Evolutionary conservation across 495 filamentous ascomycete genomes (phyloP).

Genomic region (Talaromyces ruber): DNA sequence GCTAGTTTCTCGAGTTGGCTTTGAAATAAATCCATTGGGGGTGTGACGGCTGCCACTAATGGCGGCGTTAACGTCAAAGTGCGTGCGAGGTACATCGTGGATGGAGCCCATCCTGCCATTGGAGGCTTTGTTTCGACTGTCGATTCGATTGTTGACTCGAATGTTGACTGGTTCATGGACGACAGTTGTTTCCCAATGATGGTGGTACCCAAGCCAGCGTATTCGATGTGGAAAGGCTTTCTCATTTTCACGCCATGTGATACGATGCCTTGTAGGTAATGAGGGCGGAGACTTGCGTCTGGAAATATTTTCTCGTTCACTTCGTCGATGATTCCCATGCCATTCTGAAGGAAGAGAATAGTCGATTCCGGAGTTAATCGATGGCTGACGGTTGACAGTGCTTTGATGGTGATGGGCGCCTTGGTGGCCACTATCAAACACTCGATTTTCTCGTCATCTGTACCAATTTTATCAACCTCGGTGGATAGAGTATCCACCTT

Average conservation of each 20-base stretch:
- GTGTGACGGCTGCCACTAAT: slow-evolving; percentile 37
- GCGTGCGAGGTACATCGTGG: slow-evolving; percentile 39
- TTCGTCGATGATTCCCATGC: slow-evolving; percentile 71
- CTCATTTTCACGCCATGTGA: slow-evolving; percentile 52
- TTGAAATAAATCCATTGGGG: slow-evolving; percentile 32
- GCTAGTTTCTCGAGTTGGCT: slow-evolving; percentile 74
- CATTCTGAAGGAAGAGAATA: slow-evolving; percentile 73
- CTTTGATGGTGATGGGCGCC: slow-evolving; percentile 44
- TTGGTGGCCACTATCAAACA: slow-evolving; percentile 70
- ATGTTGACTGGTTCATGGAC: no score
- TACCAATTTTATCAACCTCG: slow-evolving; percentile 2
- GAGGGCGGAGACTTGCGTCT: slow-evolving; percentile 52
- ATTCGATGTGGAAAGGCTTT: slow-evolving; percentile 50
- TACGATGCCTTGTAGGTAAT: slow-evolving; percentile 67
- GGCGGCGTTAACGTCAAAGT: slow-evolving; percentile 41
- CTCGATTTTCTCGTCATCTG: slow-evolving; percentile 46
- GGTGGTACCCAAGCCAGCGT: slow-evolving; percentile 55
- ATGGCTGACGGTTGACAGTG: slow-evolving; percentile 49
- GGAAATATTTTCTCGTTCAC: slow-evolving; percentile 62
- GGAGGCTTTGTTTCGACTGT: not conserved
- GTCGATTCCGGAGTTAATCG: slow-evolving; percentile 66
- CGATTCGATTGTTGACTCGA: slow-evolving; percentile 16
- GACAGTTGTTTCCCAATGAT: slow-evolving; percentile 47
- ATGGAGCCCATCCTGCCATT: slow-evolving; percentile 26
- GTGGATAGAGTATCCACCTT: not conserved